Evolutionary conservation across 352 stramenopile species (phyloP).

Genomic region (Pythium sp.): DNA sequence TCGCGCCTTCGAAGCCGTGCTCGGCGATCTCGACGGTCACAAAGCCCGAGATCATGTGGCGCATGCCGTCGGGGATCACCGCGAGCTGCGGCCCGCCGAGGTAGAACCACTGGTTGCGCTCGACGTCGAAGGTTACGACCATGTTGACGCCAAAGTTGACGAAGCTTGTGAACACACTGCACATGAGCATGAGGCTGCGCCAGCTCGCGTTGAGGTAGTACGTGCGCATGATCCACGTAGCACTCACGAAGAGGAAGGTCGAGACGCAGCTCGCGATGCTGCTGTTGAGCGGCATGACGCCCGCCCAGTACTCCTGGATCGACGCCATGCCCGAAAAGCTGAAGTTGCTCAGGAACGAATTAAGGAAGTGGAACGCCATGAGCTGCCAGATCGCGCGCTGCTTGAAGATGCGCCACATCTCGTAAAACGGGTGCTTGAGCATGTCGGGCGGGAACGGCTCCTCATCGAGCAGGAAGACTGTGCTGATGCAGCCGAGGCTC

Average conservation of each 20-base stretch:
- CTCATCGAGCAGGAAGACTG: constrained; percentile 49
- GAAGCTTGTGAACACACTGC: constrained; percentile 41
- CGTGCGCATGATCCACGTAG: constrained; percentile 52
- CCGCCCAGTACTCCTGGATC: constrained; percentile 61
- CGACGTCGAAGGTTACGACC: constrained; percentile 52
- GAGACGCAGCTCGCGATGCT: constrained; percentile 52
- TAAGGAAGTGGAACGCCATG: constrained; percentile 65
- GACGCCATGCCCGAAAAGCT: constrained; percentile 50
- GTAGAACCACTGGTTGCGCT: constrained; percentile 72
- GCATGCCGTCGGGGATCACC: constrained; percentile 60
- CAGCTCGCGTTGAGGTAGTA: constrained; percentile 64
- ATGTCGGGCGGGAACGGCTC: constrained; percentile 27
- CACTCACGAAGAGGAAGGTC: constrained; percentile 45
- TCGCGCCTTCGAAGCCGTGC: constrained; percentile 65
- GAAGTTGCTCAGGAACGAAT: constrained; percentile 59
- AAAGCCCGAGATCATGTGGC: constrained; percentile 54
- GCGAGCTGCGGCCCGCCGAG: constrained; percentile 53
- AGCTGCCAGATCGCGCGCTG: constrained; percentile 70
- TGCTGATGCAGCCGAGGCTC: constrained; percentile 31
- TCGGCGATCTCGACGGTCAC: constrained; percentile 72
- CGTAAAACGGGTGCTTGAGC: constrained; percentile 35
- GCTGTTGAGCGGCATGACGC: constrained; percentile 51
- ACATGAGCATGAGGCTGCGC: constrained; percentile 49
- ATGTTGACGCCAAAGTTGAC: constrained; percentile 45
- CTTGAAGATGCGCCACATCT: constrained; percentile 75